Evolutionary conservation across 2,329 filamentous ascomycete genomes (phyloP).

Genomic region (Rhynchosporium agropyri): DNA sequence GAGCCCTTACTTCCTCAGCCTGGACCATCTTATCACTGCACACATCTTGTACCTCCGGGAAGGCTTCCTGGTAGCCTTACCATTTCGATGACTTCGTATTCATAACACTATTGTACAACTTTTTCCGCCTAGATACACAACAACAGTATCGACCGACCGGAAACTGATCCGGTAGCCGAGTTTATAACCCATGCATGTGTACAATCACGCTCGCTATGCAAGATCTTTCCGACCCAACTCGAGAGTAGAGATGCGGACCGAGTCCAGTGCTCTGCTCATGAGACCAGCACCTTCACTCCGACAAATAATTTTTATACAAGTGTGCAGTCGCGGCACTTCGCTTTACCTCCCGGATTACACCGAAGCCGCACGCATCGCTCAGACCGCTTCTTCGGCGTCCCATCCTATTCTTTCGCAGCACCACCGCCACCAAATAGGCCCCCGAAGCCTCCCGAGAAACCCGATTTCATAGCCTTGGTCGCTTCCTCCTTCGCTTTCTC

Average conservation of each 20-base stretch:
- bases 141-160: neutral
- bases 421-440: constrained; percentile 8
- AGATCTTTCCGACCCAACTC: constrained; percentile 8
- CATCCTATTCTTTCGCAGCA: constrained; percentile 3
- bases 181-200: neutral
- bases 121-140: neutral
- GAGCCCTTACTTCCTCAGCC: neutral
- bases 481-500: constrained; percentile 89
- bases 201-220: constrained; percentile 24
- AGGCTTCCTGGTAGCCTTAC: neutral
- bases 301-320: constrained; percentile 26
- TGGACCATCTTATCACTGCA: constrained; percentile 8
- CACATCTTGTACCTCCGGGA: neutral
- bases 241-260: constrained; percentile 30
- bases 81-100: constrained; percentile 5
- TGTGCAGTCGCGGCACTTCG: constrained; percentile 9
- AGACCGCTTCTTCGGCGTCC: constrained; percentile 11
- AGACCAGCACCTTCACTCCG: constrained; percentile 16
- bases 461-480: constrained; percentile 88
- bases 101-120: constrained; percentile 32
- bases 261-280: constrained; percentile 9
- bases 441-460: constrained; percentile 63
- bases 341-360: constrained; percentile 17
- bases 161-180: neutral
- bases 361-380: neutral